These are phyloP conservation scores for Psidium friedrichsthalianum DNA, from an alignment of 345 rosid species.

Conservation along the genomic window DNA sequence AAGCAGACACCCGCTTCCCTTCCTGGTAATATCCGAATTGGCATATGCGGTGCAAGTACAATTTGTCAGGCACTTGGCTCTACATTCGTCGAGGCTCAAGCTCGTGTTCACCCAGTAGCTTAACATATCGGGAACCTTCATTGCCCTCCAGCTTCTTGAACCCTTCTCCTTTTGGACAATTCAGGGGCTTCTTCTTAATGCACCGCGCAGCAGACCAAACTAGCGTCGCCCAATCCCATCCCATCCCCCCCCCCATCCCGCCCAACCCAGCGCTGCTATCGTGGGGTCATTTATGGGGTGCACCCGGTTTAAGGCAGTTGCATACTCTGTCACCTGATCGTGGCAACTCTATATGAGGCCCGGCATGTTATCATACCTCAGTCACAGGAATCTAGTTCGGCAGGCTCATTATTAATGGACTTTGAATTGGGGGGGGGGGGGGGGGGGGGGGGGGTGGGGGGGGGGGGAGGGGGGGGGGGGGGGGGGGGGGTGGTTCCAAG, in stretches of 20 bases:
- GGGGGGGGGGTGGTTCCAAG: too few relatives aligned
- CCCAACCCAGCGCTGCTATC: too few relatives aligned
- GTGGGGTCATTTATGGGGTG: background rate
- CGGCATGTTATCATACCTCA: too few relatives aligned
- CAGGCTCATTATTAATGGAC: too few relatives aligned
- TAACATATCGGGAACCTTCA: constrained; percentile 11
- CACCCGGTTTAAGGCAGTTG: constrained; percentile 1
- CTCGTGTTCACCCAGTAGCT: background rate
- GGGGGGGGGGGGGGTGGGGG: too few relatives aligned
- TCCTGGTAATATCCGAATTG: constrained; percentile 10
- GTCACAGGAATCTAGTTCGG: too few relatives aligned
- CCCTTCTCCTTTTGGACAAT: constrained; percentile 3
- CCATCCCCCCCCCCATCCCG: too few relatives aligned
- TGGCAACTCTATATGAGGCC: too few relatives aligned
- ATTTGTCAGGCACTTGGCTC: constrained; percentile 15
- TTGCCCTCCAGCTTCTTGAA: constrained; percentile 4
- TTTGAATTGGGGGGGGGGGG: too few relatives aligned
- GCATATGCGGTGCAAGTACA: constrained; percentile 44
- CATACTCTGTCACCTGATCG: too few relatives aligned
- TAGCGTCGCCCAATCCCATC: background rate
- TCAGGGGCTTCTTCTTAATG: background rate
- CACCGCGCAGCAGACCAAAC: constrained; percentile 3
- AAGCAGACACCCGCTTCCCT: constrained; percentile 33
- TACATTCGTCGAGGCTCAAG: constrained; percentile 18
- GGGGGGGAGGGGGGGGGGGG: too few relatives aligned